These are phyloP conservation scores for Plasmodium gonderi DNA, from an alignment of 169 alveolate species.

Conservation along the genomic window DNA sequence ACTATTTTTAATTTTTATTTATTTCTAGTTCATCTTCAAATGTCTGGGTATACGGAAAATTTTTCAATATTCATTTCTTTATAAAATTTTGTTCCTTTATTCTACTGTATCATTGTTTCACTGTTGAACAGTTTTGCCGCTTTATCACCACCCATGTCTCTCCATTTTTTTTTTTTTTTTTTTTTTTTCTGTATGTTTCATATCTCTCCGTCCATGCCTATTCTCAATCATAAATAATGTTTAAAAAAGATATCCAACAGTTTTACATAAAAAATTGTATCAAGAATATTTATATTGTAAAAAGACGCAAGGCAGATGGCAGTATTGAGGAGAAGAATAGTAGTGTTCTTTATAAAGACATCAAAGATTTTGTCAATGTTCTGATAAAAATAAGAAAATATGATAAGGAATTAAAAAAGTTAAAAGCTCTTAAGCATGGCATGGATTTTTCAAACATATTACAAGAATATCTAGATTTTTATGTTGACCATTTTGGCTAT, in stretches of 20 bases:
- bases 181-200: not conserved
- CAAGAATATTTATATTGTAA: conserved; percentile 41
- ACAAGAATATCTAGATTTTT: conserved; percentile 41
- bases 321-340: conserved; percentile 32
- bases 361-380: conserved; percentile 30
- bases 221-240: conserved; percentile 44
- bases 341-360: conserved; percentile 48
- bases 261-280: conserved; percentile 37
- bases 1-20: not conserved
- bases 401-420: conserved; percentile 51
- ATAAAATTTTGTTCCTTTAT: not conserved
- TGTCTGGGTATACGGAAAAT: not conserved
- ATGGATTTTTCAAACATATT: conserved; percentile 19
- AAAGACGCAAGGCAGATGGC: conserved; percentile 43
- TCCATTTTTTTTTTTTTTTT: not conserved
- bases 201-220: not conserved
- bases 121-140: not conserved
- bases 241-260: conserved; percentile 36
- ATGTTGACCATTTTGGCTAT: conserved; percentile 40
- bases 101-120: not conserved
- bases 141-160: not conserved
- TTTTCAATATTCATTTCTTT: not conserved
- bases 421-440: not conserved
- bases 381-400: conserved; percentile 55
- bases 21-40: not conserved